These are phyloP conservation scores for Fusarium stilboides DNA, from an alignment of 2,329 filamentous ascomycete genomes.

Conservation along the genomic window DNA sequence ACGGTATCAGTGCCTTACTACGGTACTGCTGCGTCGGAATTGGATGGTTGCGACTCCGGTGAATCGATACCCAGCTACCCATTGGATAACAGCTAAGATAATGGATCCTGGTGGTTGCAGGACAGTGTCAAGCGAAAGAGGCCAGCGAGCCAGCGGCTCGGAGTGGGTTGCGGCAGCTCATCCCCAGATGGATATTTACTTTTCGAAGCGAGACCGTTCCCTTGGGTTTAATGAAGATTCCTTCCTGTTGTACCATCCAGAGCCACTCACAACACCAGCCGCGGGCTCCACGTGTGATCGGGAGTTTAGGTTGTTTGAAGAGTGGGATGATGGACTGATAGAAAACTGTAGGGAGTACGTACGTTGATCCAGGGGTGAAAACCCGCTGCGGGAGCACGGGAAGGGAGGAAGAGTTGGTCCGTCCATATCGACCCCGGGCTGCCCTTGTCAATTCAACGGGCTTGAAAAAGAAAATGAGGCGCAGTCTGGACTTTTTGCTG, in stretches of 20 bases:
- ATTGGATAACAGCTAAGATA: conserved; percentile 5
- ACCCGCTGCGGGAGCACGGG: conserved; percentile 18
- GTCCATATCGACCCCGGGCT: conserved; percentile 37
- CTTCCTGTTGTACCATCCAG: conserved; percentile 13
- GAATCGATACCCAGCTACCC: conserved; percentile 11
- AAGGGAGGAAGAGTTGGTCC: conserved; percentile 39
- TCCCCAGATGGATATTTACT: conserved; percentile 16
- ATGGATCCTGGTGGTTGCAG: conserved; percentile 20
- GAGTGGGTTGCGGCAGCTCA: conserved; percentile 12
- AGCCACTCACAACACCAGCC: conserved; percentile 25
- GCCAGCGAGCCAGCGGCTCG: background rate
- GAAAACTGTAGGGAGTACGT: conserved; percentile 7
- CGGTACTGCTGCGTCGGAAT: conserved; percentile 12
- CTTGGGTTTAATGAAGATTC: conserved; percentile 27
- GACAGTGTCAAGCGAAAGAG: conserved; percentile 16
- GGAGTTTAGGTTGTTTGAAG: conserved; percentile 27
- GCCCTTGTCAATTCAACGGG: conserved; percentile 21
- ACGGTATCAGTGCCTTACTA: conserved; percentile 27
- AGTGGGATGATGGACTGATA: conserved; percentile 41
- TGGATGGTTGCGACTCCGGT: conserved; percentile 5
- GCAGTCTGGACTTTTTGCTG: conserved; percentile 28
- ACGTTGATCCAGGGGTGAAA: conserved; percentile 20
- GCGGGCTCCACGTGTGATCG: conserved; percentile 33
- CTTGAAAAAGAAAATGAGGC: conserved; percentile 29
- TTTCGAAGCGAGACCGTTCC: conserved; percentile 10